Evolutionary conservation across 2,329 filamentous ascomycete genomes (phyloP).

Genomic region (Ophiostoma piceae): DNA sequence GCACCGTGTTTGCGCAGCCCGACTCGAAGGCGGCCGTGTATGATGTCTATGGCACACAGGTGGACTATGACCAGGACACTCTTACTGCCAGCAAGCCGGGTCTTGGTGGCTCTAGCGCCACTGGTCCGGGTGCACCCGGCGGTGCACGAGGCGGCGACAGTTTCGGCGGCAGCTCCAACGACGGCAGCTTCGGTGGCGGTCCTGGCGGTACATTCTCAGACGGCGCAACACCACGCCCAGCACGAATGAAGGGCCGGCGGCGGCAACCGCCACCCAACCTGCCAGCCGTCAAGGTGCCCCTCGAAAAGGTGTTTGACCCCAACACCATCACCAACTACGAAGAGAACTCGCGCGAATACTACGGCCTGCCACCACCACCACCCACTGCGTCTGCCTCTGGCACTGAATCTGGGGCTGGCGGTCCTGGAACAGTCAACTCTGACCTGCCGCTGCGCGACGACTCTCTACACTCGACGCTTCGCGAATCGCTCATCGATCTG

Average conservation of each 20-base stretch:
- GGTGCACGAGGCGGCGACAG: conserved; percentile 4
- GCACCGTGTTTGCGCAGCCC: conserved; percentile 48
- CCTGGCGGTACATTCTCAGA: conserved; percentile 29
- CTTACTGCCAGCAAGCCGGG: conserved; percentile 29
- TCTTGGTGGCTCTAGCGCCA: conserved; percentile 32
- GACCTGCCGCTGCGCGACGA: conserved; percentile 56
- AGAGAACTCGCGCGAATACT: conserved; percentile 58
- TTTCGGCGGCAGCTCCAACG: neutral
- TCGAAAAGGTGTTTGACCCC: conserved; percentile 62
- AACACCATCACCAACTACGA: conserved; percentile 61
- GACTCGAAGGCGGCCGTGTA: conserved; percentile 53
- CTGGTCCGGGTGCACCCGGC: conserved; percentile 33
- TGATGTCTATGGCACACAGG: conserved; percentile 51
- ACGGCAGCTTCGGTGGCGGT: conserved; percentile 34
- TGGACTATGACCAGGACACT: conserved; percentile 37
- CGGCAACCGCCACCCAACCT: conserved; percentile 55
- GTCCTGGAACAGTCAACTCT: conserved; percentile 33
- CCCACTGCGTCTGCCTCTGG: conserved; percentile 30
- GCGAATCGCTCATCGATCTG: conserved; percentile 61
- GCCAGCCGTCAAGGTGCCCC: conserved; percentile 52
- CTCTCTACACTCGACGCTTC: conserved; percentile 47
- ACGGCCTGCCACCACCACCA: conserved; percentile 44
- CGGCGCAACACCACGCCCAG: conserved; percentile 43
- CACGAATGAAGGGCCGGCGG: conserved; percentile 46
- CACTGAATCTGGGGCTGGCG: neutral